Evolutionary conservation across 768 basidiomycete genomes (phyloP).

Genomic region (Mycena vulgaris): DNA sequence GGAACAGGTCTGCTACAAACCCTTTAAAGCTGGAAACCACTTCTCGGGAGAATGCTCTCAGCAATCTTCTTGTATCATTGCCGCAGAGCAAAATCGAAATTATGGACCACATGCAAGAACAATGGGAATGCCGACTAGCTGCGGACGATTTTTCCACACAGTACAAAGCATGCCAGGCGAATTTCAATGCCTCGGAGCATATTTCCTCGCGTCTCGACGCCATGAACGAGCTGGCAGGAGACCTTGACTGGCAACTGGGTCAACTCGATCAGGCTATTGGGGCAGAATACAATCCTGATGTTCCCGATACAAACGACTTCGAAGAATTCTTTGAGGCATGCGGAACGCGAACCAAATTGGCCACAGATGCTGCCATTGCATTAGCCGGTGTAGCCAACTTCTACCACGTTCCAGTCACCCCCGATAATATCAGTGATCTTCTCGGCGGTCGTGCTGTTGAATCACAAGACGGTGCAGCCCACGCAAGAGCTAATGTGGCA

Average conservation of each 20-base stretch:
- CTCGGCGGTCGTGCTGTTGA: too few relatives aligned
- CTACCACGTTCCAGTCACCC: too few relatives aligned
- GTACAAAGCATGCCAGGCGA: not conserved
- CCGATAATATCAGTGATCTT: too few relatives aligned
- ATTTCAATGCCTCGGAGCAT: not conserved
- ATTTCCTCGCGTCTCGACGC: not conserved
- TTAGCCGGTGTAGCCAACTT: not conserved
- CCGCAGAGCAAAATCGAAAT: conserved; percentile 1
- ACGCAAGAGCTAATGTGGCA: too few relatives aligned
- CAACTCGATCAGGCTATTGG: conserved; percentile 8
- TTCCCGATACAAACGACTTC: not conserved
- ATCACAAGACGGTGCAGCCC: too few relatives aligned
- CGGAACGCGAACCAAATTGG: not conserved
- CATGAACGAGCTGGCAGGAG: not conserved
- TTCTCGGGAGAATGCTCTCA: conserved; percentile 9
- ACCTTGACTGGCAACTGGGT: conserved; percentile 23
- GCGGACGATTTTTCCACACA: conserved; percentile 30
- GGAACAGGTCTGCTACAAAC: conserved; percentile 1
- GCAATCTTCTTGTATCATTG: not conserved
- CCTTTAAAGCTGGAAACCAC: conserved; percentile 19
- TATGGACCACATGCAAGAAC: conserved; percentile 31
- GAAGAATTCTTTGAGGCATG: conserved; percentile 3
- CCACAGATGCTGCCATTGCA: conserved; percentile 1
- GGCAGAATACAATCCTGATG: not conserved
- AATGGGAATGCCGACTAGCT: conserved; percentile 34